Evolutionary conservation across 768 basidiomycete genomes (phyloP), one percentile per base, ranked within the genome.

Genomic region (Amanita pallidorosea): DNA sequence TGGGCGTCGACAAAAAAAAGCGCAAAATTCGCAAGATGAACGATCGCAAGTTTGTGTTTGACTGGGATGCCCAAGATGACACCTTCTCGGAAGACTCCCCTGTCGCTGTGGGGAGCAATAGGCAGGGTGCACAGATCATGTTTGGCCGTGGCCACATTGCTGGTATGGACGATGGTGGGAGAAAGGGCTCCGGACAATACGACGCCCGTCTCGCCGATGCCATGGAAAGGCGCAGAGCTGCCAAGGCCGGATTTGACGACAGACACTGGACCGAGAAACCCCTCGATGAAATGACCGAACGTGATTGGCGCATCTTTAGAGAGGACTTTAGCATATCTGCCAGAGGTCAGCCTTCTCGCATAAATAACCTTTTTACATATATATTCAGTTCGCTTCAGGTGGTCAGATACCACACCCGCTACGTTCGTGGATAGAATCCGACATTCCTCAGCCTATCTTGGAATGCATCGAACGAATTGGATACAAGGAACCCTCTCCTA

Each of bases 261-360:
- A 75, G 94, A 53, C 96, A 99, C 70, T 99, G 96, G 96, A 86
- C 90, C 0, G 94, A 98, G 13, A 99, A 99, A 65, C 79, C 84
- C 1, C 70, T 98, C 37, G 64, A 74, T 3, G 93, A 97, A 67
- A 97, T 99, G 85, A 91, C 87, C 62, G 96, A 98, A 60, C 76
- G 96, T 44, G 96, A 99, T 64, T 99, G 96, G 96, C 81, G 96
- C 59, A 99, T 99, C 63, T 98, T 99, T 72, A 73, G 94, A 54
- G 96, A 98, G 67, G 96, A 99, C 67, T 99, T 95, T 70, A 94
- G 85, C 60, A 99, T 99, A 53, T 82, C 90, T 52, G 85, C 94
- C 1, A 70, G 94, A 67, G 95, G 94, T 85, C 46, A 23, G 73
- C 63, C 33, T 34, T n/a, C 52, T 36, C 51, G 43, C 27, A 27